phyloP scores from a whole-genome alignment of 1,284 basidiomycete species.

The Blastosporella zonata region DNA sequence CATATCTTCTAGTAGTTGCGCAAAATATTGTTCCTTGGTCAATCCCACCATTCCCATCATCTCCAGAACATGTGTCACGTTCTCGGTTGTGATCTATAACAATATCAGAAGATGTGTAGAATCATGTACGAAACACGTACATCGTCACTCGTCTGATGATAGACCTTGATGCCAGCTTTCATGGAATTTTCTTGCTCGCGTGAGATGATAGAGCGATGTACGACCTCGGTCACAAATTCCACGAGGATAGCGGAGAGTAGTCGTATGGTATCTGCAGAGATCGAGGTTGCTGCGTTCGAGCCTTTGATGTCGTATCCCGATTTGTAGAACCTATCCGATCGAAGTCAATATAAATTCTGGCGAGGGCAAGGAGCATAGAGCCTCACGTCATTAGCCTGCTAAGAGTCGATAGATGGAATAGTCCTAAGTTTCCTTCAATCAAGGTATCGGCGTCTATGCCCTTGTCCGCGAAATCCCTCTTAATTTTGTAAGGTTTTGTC shows the following conservation, averaged over 20 bases:
- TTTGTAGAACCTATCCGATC: slow-evolving; percentile 29
- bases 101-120: background rate
- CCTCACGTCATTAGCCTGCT: slow-evolving; percentile 35
- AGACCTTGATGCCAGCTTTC: slow-evolving; percentile 57
- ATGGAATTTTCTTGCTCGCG: slow-evolving; percentile 54
- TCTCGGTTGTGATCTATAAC: slow-evolving; percentile 36
- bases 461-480: slow-evolving; percentile 35
- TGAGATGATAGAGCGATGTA: slow-evolving; percentile 48
- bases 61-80: slow-evolving; percentile 44
- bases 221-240: slow-evolving; percentile 48
- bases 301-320: slow-evolving; percentile 23
- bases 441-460: slow-evolving; percentile 45
- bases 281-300: slow-evolving; percentile 19
- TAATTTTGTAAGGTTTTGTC: slow-evolving; percentile 45
- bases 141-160: slow-evolving; percentile 40
- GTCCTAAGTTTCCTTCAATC: slow-evolving; percentile 38
- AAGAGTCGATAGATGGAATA: slow-evolving; percentile 47
- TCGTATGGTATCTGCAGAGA: slow-evolving; percentile 37
- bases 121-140: slow-evolving; percentile 20
- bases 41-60: slow-evolving; percentile 32
- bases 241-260: slow-evolving; percentile 42
- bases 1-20: slow-evolving; percentile 23
- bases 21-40: slow-evolving; percentile 31
- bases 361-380: background rate
- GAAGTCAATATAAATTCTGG: background rate